Evolutionary conservation across 2,329 filamentous ascomycete genomes (phyloP).

Genomic region (Penicillium occitanis): DNA sequence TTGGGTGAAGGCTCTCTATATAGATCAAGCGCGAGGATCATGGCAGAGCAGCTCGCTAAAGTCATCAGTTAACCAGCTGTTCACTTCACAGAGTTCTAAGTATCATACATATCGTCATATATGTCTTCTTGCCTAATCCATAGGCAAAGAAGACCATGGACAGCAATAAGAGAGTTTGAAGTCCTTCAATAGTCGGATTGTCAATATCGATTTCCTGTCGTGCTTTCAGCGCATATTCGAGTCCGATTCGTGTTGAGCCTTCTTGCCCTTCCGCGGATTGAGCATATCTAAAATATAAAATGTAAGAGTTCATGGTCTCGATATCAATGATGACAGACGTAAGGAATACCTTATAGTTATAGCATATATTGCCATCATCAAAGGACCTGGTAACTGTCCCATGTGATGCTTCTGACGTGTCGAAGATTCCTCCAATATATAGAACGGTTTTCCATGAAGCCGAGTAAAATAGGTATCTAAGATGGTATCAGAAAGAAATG

Average conservation of each 20-base stretch:
- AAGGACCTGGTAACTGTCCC: conserved; percentile 59
- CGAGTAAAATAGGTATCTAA: conserved; percentile 77
- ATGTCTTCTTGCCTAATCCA: conserved; percentile 79
- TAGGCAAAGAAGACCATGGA: conserved; percentile 73
- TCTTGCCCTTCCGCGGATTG: conserved; percentile 66
- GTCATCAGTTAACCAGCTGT: neutral
- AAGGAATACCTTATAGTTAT: conserved; percentile 60
- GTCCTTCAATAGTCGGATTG: conserved; percentile 73
- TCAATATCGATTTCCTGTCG: conserved; percentile 72
- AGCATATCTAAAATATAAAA: conserved; percentile 59
- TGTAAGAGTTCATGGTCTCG: conserved; percentile 23
- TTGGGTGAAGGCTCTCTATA: conserved; percentile 71
- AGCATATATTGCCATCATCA: conserved; percentile 56
- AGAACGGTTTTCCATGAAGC: conserved; percentile 78
- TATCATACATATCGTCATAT: conserved; percentile 75
- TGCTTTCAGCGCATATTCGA: conserved; percentile 70
- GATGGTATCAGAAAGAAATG: conserved; percentile 59
- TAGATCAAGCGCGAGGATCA: conserved; percentile 78
- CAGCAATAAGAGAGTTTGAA: conserved; percentile 74
- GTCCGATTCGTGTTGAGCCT: conserved; percentile 65
- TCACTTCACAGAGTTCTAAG: neutral
- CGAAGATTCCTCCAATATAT: conserved; percentile 74
- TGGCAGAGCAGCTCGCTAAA: conserved; percentile 71
- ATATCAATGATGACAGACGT: conserved; percentile 4
- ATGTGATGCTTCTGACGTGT: conserved; percentile 70